Evolutionary conservation across 177 flowering plant genomes (phyloP).

Genomic region (Vitis hybrid): DNA sequence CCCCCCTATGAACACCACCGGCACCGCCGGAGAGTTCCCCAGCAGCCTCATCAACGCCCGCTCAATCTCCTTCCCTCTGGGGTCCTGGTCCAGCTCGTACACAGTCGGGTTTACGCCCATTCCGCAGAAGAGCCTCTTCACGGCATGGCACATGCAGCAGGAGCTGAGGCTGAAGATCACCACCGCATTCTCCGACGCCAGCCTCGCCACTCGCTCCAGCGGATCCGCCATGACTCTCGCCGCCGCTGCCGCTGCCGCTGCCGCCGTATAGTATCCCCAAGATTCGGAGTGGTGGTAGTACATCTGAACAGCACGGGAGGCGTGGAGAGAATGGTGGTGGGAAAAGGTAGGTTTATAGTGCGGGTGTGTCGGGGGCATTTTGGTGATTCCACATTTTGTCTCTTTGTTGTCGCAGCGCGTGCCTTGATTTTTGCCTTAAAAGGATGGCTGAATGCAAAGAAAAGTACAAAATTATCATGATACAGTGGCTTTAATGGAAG

Average conservation of each 20-base stretch:
- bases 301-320: too few relatives aligned
- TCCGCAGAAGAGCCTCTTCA: constrained; percentile 66
- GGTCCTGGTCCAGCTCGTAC: constrained; percentile 71
- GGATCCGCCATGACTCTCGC: constrained; percentile 32
- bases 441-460: constrained; percentile 17
- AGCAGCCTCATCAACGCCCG: constrained; percentile 52
- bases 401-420: constrained; percentile 34
- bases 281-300: constrained; percentile 37
- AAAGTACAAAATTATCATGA: neutral
- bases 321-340: constrained; percentile 6
- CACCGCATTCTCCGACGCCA: constrained; percentile 70
- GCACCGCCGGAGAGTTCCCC: constrained; percentile 47
- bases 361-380: constrained; percentile 5
- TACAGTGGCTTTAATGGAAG: constrained; percentile 11
- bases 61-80: constrained; percentile 65
- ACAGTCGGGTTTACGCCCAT: constrained; percentile 78
- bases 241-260: neutral
- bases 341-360: constrained; percentile 6
- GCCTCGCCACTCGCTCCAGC: constrained; percentile 48
- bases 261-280: constrained; percentile 38
- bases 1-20: constrained; percentile 82
- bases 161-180: constrained; percentile 68
- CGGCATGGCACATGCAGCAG: constrained; percentile 86
- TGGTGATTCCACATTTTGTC: constrained; percentile 26
- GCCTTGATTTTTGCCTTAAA: constrained; percentile 21